Evolutionary conservation across 352 stramenopile species (phyloP).

Genomic region (Pythium myriotylum): DNA sequence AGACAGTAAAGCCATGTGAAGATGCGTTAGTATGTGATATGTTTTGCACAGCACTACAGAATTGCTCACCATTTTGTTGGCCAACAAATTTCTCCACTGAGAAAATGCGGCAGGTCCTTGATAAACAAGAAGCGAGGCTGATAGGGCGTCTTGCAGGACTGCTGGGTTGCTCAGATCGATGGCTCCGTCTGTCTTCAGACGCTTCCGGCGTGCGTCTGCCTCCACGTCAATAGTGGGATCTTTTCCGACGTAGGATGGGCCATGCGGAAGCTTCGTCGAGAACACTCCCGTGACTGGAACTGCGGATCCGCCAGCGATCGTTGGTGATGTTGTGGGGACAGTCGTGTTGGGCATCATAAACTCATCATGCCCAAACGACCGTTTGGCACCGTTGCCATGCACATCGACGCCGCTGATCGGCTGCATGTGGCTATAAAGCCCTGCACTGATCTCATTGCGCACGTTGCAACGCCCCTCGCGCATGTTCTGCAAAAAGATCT

Average conservation of each 20-base stretch:
- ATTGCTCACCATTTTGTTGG: slow-evolving; percentile 63
- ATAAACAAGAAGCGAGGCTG: slow-evolving; percentile 23
- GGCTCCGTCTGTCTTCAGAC: not conserved
- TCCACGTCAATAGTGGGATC: slow-evolving; percentile 5
- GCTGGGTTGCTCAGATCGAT: not conserved
- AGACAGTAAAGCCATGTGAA: not conserved
- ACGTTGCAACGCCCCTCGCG: slow-evolving; percentile 70
- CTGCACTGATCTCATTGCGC: slow-evolving; percentile 64
- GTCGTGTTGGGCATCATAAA: slow-evolving; percentile 25
- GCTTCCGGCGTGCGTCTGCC: slow-evolving; percentile 20
- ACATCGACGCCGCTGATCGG: not conserved
- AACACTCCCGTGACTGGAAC: not conserved
- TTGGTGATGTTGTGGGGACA: slow-evolving; percentile 3
- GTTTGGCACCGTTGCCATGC: slow-evolving; percentile 28
- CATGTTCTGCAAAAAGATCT: slow-evolving; percentile 81
- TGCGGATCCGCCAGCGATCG: not conserved
- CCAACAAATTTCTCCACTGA: slow-evolving; percentile 45
- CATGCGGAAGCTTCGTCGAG: no score
- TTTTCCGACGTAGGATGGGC: no score
- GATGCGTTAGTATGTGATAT: no score
- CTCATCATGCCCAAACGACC: slow-evolving; percentile 33
- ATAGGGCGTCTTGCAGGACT: slow-evolving; percentile 2
- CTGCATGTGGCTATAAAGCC: slow-evolving; percentile 62
- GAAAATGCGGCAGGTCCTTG: slow-evolving; percentile 20
- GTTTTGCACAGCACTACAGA: no score